phyloP scores from a whole-genome alignment of 371 early-diverging fungal genomes.

The Actinomortierella wolfii region DNA sequence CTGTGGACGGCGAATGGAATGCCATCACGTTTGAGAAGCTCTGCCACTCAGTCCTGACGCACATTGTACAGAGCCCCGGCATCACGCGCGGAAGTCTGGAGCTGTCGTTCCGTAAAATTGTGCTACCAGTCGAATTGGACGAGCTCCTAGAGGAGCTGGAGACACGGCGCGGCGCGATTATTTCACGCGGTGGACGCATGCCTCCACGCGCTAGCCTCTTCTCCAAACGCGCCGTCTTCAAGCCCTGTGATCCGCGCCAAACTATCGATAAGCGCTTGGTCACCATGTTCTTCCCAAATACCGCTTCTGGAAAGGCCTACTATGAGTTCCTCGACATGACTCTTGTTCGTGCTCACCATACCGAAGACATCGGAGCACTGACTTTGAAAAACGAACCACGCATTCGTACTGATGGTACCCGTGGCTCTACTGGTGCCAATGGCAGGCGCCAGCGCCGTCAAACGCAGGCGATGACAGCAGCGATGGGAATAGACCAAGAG shows the following conservation, averaged over 20 bases:
- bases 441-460: too few relatives aligned
- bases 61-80: conserved; percentile 32
- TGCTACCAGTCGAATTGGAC: conserved; percentile 27
- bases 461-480: too few relatives aligned
- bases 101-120: conserved; percentile 14
- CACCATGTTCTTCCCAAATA: conserved; percentile 22
- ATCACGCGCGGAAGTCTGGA: conserved; percentile 21
- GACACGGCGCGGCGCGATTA: conserved; percentile 11
- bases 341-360: conserved; percentile 2
- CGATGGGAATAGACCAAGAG: too few relatives aligned
- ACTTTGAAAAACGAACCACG: too few relatives aligned
- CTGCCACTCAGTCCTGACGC: conserved; percentile 25
- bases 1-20: conserved; percentile 19
- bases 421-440: too few relatives aligned
- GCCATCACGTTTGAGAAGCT: conserved; percentile 20
- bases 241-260: conserved; percentile 13
- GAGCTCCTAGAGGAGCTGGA: conserved; percentile 37
- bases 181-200: conserved; percentile 7
- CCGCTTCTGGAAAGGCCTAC: conserved; percentile 8
- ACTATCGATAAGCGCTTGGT: conserved; percentile 37
- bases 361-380: too few relatives aligned
- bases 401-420: too few relatives aligned
- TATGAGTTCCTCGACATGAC: conserved; percentile 28
- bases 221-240: conserved; percentile 14
- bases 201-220: conserved; percentile 18